Conservation (phyloP, 2,329 filamentous ascomycete genomes). For the Capronia coronata region DNA sequence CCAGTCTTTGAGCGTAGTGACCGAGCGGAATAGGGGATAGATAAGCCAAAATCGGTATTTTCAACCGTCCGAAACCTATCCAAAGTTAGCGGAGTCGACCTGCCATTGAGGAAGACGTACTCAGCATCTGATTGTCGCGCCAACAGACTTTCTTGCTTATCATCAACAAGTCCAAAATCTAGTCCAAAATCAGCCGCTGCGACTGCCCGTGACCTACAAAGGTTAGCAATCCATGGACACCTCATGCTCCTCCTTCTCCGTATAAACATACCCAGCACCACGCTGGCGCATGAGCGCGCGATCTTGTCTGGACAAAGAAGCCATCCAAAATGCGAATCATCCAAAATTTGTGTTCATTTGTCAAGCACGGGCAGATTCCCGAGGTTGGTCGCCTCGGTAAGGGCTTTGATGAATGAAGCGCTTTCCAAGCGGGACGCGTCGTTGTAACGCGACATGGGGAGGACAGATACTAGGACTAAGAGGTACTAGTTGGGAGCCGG, state of each 20-base stretch:
- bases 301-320: slow-evolving; percentile 40
- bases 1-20: slow-evolving; percentile 29
- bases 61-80: slow-evolving; percentile 43
- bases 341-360: not conserved
- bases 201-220: slow-evolving; percentile 14
- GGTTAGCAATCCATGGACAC: not conserved
- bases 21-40: slow-evolving; percentile 34
- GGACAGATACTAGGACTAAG: not conserved
- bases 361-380: not conserved
- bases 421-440: not conserved
- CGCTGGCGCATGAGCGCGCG: slow-evolving; percentile 52
- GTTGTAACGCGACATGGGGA: not conserved
- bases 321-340: not conserved
- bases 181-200: slow-evolving; percentile 21
- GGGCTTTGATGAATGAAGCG: not conserved
- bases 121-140: slow-evolving; percentile 15
- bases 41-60: slow-evolving; percentile 47
- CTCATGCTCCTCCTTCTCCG: slow-evolving; percentile 5
- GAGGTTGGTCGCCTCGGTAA: not conserved
- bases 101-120: slow-evolving; percentile 26
- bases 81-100: slow-evolving; percentile 10
- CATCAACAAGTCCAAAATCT: slow-evolving; percentile 16
- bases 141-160: slow-evolving; percentile 14
- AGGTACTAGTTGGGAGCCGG: too few species aligned
- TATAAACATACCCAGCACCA: slow-evolving; percentile 48